Base-by-base conservation (phyloP, 73 alveolate species). In the Tetrahymena borealis region DNA sequence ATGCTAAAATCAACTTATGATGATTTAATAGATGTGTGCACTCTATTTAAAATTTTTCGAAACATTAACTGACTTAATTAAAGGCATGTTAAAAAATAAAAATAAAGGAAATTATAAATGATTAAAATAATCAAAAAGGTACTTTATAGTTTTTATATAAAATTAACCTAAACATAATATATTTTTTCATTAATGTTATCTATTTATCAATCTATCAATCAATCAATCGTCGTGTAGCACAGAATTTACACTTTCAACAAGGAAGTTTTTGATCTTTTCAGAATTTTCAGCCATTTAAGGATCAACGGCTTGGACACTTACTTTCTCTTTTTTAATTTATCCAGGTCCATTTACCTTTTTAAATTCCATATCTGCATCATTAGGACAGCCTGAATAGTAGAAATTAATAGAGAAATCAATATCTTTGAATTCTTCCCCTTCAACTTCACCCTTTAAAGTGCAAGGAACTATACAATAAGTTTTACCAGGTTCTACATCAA, bases 391-490 rank as follows among this genome's bases (percentile, higher is more conserved):
- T 24, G 85, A 60, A 35, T 24, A 60, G 35, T 60, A 60, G 35
- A 60, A 60, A 9, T 60, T 60, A n/a, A 60, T 60, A 24, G 85
- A 60, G 38, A 60, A 60, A 60, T 60, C 85, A 60, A 60, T 60
- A 16, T 60, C 85, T 60, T 28, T 60, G 31, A 60, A 60, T 60
- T 60, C 85, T 24, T 93, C 38, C 9, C 97, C 97, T 60, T 41
- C 90, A 40, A 93, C 93, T 15, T 94, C 95, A 31, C 40, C 93
- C 32, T 91, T 91, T 43, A 90, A 60, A 37, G 97, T 95, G 33
- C 93, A 91, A 9, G 96, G 95, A 16, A 95, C 96, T 32, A 95
- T 91, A 38, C 91, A 90, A 37, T 95, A 95, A 9, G 94, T 42
- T 39, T 93, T 90, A 11, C 97, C 97, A 5, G 85, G 85, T 28